Evolutionary conservation across 345 rosid species (phyloP), one percentile per base, ranked within the genome.

Genomic region (Citrus unshiu): DNA sequence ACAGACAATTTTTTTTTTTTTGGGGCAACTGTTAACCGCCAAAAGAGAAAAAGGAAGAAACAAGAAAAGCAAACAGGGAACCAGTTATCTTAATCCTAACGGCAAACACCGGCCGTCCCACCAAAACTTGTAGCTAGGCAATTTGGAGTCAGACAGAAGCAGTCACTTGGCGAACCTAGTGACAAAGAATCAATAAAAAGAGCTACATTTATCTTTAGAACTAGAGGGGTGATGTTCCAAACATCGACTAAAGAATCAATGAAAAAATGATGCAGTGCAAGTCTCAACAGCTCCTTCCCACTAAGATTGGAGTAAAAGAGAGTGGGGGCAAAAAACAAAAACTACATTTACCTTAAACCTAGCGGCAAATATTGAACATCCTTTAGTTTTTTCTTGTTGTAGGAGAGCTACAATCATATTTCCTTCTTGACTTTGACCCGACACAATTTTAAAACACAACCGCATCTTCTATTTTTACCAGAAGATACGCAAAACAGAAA

Each of bases 381-480:
- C 87, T 87, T 79, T 64, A 78, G 76, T 77, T 86, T 74, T 21
- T 66, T 66, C 37, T 59, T 22, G 9, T 22, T 82, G 90, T 74
- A 88, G 89, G 85, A 74, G 88, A 87, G 87, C 89, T 86, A 87
- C 91, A 89, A 85, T 86, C 90, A 86, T 83, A 86, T 82, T 82
- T 83, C 83, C 86, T 81, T 82, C 78, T 75, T 74, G 85, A 82
- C 85, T 85, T 86, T 85, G 81, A 87, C 90, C 89, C 89, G 79
- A 83, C 85, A 85, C 70, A 84, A 80, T 68, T 81, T 80, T 58
- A 77, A 82, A 85, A 84, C 86, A 85, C 76, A 54, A 83, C 64
- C 51, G 84, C 83, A 86, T 84, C 90, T 86, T 85, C 93, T 84
- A 83, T 68, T 84, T 46, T 83, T 75, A 79, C 75, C 79, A 85